These are phyloP conservation scores for Psilocybe sp. DNA, from an alignment of 768 basidiomycete genomes.

Conservation along the genomic window DNA sequence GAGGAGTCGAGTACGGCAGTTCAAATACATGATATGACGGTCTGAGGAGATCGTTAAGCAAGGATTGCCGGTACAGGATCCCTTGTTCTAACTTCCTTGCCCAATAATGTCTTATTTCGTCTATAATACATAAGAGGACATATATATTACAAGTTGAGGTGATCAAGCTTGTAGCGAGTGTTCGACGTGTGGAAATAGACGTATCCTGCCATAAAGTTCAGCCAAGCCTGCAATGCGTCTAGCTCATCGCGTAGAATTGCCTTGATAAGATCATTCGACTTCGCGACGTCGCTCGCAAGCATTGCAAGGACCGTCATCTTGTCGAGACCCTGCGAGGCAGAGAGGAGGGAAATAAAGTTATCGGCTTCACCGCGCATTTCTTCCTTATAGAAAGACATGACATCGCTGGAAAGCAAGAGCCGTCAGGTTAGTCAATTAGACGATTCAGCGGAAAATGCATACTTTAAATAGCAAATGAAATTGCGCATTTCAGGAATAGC, in stretches of 20 bases:
- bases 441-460: neutral
- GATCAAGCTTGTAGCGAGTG: conserved; percentile 20
- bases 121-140: too few species aligned
- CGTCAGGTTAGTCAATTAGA: neutral
- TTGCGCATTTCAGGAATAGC: conserved; percentile 33
- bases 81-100: too few species aligned
- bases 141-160: conserved; percentile 3
- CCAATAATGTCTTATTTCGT: too few species aligned
- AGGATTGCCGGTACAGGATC: too few species aligned
- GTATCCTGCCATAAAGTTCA: conserved; percentile 24
- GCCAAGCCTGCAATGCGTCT: conserved; percentile 12
- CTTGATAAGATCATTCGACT: conserved; percentile 18
- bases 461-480: conserved; percentile 36
- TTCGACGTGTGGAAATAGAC: conserved; percentile 25
- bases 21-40: too few species aligned
- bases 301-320: conserved; percentile 24
- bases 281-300: conserved; percentile 23
- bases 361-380: conserved; percentile 30
- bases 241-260: conserved; percentile 19
- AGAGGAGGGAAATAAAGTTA: conserved; percentile 32
- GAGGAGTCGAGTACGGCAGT: too few species aligned
- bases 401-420: conserved; percentile 25
- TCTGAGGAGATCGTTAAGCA: too few species aligned
- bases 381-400: conserved; percentile 41
- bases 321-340: conserved; percentile 16